phyloP scores from a whole-genome alignment of 768 basidiomycete genomes.

The Boletus bicolor region DNA sequence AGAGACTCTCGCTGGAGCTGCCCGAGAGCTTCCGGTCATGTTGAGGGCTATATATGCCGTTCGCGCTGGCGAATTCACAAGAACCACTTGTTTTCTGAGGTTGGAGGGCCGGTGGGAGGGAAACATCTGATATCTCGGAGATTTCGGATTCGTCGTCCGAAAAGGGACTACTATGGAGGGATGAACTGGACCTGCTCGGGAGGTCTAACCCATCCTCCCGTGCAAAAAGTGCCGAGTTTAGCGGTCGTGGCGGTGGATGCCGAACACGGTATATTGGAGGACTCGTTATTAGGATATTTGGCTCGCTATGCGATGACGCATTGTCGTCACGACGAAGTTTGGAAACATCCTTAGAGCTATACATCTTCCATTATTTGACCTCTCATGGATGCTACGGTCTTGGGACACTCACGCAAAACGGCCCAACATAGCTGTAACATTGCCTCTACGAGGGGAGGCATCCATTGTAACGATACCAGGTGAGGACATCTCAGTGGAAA shows the following conservation, averaged over 20 bases:
- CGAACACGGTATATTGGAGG: slow-evolving; percentile 18
- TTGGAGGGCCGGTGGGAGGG: slow-evolving; percentile 4
- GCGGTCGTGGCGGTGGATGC: slow-evolving; percentile 19
- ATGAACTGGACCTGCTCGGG: slow-evolving; percentile 19
- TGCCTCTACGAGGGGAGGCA: slow-evolving; percentile 13
- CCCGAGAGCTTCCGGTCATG: slow-evolving; percentile 14
- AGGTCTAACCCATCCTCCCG: slow-evolving; percentile 22
- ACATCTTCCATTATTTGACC: neutral
- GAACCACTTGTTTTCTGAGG: slow-evolving; percentile 10
- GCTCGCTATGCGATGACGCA: slow-evolving; percentile 21
- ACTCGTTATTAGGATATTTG: slow-evolving; percentile 23
- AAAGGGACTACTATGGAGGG: slow-evolving; percentile 29
- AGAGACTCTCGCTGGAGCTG: slow-evolving; percentile 24
- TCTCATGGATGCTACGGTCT: neutral
- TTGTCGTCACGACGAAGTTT: slow-evolving; percentile 14
- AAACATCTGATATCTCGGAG: slow-evolving; percentile 23
- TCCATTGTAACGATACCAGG: neutral
- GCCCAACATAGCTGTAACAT: slow-evolving; percentile 40
- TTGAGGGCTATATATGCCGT: neutral
- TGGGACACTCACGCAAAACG: slow-evolving; percentile 26
- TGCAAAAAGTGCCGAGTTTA: slow-evolving; percentile 17
- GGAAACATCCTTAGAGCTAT: slow-evolving; percentile 25
- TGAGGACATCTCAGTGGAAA: neutral
- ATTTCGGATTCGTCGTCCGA: slow-evolving; percentile 30
- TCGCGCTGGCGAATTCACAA: neutral